Conservation (phyloP, 2,329 filamentous ascomycete genomes). For the Penicillium sp. region DNA sequence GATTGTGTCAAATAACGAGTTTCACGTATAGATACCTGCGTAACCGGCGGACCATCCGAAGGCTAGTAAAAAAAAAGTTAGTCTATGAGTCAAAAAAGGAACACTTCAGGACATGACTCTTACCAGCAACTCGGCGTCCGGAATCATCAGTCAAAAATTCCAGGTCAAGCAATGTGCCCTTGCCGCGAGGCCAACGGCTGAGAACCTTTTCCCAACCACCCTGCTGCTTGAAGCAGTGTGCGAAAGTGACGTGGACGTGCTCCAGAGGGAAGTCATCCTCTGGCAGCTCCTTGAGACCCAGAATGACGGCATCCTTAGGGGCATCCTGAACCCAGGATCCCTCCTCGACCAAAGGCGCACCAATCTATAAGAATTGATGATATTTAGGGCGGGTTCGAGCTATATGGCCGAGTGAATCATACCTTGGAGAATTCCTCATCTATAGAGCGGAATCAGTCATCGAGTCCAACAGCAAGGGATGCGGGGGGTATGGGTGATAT, state of each 20-base stretch:
- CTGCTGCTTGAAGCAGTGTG: conserved; percentile 75
- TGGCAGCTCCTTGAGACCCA: conserved; percentile 75
- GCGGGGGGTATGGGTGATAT: neutral
- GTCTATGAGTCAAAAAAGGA: neutral
- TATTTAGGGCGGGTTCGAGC: conserved; percentile 29
- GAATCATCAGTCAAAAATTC: conserved; percentile 77
- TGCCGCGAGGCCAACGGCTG: conserved; percentile 72
- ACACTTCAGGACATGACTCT: conserved; percentile 1
- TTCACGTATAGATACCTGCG: conserved; percentile 44
- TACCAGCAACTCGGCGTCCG: conserved; percentile 56
- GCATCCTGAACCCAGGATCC: conserved; percentile 65
- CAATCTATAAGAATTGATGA: conserved; percentile 55
- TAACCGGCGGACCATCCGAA: conserved; percentile 70
- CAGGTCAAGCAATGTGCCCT: conserved; percentile 76
- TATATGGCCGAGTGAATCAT: conserved; percentile 6
- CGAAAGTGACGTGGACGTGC: conserved; percentile 71
- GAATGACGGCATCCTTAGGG: conserved; percentile 65
- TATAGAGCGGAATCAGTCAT: conserved; percentile 19
- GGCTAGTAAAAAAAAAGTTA: conserved; percentile 26
- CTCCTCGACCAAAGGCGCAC: conserved; percentile 63
- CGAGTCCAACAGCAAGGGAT: neutral
- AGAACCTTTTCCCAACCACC: conserved; percentile 76
- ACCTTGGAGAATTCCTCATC: conserved; percentile 40
- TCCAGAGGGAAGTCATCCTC: conserved; percentile 68
- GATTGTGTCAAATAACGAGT: neutral